Base-by-base conservation (phyloP, 208 protist species). In the Leishmania martiniquensis region DNA sequence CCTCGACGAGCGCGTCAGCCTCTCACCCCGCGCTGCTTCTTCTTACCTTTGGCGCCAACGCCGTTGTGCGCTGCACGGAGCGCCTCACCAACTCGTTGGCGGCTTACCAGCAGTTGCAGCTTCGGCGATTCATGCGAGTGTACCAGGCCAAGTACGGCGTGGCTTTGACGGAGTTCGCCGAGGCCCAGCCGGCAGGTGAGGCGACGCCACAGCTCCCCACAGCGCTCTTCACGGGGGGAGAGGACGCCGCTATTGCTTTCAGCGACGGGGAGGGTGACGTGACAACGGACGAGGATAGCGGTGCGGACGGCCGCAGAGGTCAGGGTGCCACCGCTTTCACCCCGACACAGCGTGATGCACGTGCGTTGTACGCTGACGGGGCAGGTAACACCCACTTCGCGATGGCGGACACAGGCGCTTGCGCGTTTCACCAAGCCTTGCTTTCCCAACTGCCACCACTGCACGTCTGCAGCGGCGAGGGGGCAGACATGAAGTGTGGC, bases 131-230 rank as follows among this genome's bases (percentile, higher is more conserved):
- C 73, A 76, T 93, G 34, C 71, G 74, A 17, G 62, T 80, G 29
- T 96, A 96, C 62, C 89, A 89, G 70, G 39, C 51, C 32, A 78
- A 76, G 55, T 80, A 91, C 81, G 89, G 88, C 45, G 85, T 85
- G 39, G 66, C 83, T 68, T 37, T 89, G 45, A 62, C 34, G 9
- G 72, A 73, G 45, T 59, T 57, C 65, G 47, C 42, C 17, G 68
- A 72, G 68, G 47, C 42, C 17, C 47, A 72, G 47, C n/a, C 45
- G 32, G 42, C 32, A 55, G 52, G 7, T 37, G 29, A 4, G 39
- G 49, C 51, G 44, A 44, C 13, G 22, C 1, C 62, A 37, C 62
- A 62, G 54, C 76, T 66, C 55, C 51, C 15, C 51, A 52, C 72
- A 68, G 22, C 37, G 5, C 73, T 74, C n/a, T 15, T 77, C 10